Percentiles rank a stretch among this genome's conserved stretches.
Evolutionary conservation across 163 green algal genomes (phyloP).

Genomic region (Volvox carteri): DNA sequence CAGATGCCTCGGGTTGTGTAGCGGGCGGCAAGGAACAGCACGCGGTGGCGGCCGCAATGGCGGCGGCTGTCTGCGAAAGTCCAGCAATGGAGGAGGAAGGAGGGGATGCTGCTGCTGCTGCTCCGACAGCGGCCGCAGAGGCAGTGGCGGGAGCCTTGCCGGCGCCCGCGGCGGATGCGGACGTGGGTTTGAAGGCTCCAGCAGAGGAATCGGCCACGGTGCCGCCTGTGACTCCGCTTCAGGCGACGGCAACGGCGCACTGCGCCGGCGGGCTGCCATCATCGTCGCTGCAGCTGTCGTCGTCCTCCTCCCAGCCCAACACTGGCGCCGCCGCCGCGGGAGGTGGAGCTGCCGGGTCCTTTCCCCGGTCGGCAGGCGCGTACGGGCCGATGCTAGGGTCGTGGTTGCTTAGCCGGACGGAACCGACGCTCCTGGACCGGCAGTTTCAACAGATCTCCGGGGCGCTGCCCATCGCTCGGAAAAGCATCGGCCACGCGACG

Average conservation of each 20-base stretch:
- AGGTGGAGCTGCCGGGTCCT: not conserved
- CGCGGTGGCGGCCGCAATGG: too few relatives aligned
- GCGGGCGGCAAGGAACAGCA: not conserved
- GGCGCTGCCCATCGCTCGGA: not conserved
- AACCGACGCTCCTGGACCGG: slow-evolving; percentile 6
- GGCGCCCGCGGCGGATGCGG: not conserved
- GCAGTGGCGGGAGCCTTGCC: too few relatives aligned
- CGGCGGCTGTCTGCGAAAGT: too few relatives aligned
- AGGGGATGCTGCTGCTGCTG: too few relatives aligned
- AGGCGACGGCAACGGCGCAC: not conserved
- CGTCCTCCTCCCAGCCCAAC: not conserved
- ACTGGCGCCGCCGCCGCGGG: not conserved
- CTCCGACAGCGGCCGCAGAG: not conserved
- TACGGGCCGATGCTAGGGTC: not conserved
- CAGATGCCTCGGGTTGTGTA: too few relatives aligned
- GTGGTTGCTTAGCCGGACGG: not conserved
- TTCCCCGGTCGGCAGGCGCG: not conserved
- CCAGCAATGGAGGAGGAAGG: too few relatives aligned
- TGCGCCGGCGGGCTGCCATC: not conserved
- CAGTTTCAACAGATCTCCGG: not conserved
- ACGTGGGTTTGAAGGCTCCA: not conserved
- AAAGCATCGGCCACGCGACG: not conserved
- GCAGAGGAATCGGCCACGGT: not conserved
- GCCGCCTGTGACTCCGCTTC: not conserved
- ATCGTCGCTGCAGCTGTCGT: not conserved